Evolutionary conservation across 345 rosid species (phyloP).

Genomic region (Rhodamnia rubescens): DNA sequence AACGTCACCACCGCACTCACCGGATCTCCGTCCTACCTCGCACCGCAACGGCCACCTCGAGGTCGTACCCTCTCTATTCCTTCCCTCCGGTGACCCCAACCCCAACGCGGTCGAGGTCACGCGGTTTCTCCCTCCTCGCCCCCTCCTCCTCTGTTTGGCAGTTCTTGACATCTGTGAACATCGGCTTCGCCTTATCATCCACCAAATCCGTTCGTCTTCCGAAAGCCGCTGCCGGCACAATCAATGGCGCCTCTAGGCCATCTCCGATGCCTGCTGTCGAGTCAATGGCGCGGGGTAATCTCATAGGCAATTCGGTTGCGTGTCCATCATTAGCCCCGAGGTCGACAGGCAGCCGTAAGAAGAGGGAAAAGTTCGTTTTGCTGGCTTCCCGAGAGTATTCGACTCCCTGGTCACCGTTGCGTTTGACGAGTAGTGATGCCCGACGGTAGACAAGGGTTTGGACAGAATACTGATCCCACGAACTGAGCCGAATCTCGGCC

Average conservation of each 20-base stretch:
- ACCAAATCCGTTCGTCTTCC: not conserved
- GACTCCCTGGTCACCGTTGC: not conserved
- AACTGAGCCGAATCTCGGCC: not conserved
- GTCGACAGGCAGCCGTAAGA: not conserved
- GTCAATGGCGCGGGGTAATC: not conserved
- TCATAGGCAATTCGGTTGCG: not conserved
- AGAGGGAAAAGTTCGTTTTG: conserved; percentile 11
- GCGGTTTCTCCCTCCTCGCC: too few relatives aligned
- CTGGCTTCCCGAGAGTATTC: not conserved
- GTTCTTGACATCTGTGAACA: not conserved
- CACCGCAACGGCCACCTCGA: too few relatives aligned
- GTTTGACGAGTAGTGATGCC: not conserved
- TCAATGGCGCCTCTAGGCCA: not conserved
- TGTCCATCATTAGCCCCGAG: not conserved
- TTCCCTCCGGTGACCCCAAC: too few relatives aligned
- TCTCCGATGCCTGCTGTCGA: not conserved
- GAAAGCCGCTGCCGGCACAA: not conserved
- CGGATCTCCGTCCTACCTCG: too few relatives aligned
- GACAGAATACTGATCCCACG: not conserved
- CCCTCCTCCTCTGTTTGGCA: too few relatives aligned
- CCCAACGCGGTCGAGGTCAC: too few relatives aligned
- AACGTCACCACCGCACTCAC: too few relatives aligned
- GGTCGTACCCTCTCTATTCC: too few relatives aligned
- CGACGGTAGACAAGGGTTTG: not conserved
- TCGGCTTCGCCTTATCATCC: not conserved